A percentile compares a stretch with the other conserved stretches of the same genome.
phyloP scores from a whole-genome alignment of 2,329 filamentous ascomycete species.

The Plectosphaerella cucumerina region DNA sequence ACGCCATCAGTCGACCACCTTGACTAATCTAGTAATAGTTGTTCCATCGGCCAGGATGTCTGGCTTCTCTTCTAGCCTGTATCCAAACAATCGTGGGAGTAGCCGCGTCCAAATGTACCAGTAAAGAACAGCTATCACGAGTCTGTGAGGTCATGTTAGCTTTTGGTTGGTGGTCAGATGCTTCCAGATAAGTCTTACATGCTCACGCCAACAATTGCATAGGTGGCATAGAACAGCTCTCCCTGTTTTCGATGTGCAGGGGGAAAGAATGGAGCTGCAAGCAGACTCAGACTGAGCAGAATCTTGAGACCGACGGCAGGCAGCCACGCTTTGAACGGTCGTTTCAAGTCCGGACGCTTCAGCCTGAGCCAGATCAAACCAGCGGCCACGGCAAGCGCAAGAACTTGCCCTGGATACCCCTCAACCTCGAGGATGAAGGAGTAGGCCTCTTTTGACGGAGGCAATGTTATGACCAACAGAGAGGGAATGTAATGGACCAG shows the following conservation, averaged over 20 bases:
- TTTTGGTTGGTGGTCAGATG: neutral
- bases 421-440: constrained; percentile 71
- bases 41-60: constrained; percentile 63
- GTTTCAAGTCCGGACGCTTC: constrained; percentile 52
- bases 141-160: constrained; percentile 31
- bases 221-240: constrained; percentile 49
- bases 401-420: constrained; percentile 61
- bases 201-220: constrained; percentile 46
- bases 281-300: constrained; percentile 45
- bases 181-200: constrained; percentile 40
- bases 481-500: constrained; percentile 67
- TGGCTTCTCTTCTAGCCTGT: constrained; percentile 57
- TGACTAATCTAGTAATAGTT: constrained; percentile 54
- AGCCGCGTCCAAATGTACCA: constrained; percentile 65
- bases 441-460: constrained; percentile 63
- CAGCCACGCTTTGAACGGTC: constrained; percentile 64
- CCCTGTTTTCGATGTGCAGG: constrained; percentile 41
- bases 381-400: constrained; percentile 50
- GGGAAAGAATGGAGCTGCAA: constrained; percentile 60
- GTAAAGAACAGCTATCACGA: constrained; percentile 56
- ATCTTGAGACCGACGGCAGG: constrained; percentile 54
- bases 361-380: constrained; percentile 59
- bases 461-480: constrained; percentile 60
- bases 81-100: constrained; percentile 55
- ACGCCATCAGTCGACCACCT: constrained; percentile 3